A percentile compares a stretch with the other conserved stretches of the same genome.
Evolutionary conservation across 2,329 filamentous ascomycete species (phyloP).

Genomic region (Pseudopyricularia javanii): DNA sequence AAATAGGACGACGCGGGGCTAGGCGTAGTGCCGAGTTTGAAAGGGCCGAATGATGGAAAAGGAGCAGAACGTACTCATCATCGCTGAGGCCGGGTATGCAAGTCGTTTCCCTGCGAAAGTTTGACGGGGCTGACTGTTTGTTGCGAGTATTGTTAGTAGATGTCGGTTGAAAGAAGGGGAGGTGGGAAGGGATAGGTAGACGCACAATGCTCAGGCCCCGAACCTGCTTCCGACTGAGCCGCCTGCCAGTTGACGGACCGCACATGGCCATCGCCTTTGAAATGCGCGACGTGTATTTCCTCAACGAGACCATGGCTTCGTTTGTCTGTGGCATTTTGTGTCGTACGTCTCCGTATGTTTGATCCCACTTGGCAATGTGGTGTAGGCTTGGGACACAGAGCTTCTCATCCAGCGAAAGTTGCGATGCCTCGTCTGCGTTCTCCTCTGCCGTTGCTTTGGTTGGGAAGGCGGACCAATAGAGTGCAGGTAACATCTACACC

Average conservation of each 20-base stretch:
- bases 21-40: too few relatives aligned
- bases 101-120: neutral
- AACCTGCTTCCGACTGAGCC: neutral
- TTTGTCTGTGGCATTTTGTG: neutral
- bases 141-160: neutral
- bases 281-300: neutral
- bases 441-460: too few relatives aligned
- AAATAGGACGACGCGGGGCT: too few relatives aligned
- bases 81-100: neutral
- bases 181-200: neutral
- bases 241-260: neutral
- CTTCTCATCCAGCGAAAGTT: too few relatives aligned
- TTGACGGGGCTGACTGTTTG: neutral
- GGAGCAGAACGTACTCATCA: neutral
- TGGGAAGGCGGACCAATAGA: too few relatives aligned
- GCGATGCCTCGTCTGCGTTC: too few relatives aligned
- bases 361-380: neutral
- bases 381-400: too few relatives aligned
- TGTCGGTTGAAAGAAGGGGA: neutral
- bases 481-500: too few relatives aligned
- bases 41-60: neutral
- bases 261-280: constrained; percentile 1
- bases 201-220: neutral
- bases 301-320: neutral
- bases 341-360: neutral